Evolutionary conservation across 257 asterid species (phyloP), one percentile per base, ranked within the genome.

Genomic region (Handroanthus guayacan): DNA sequence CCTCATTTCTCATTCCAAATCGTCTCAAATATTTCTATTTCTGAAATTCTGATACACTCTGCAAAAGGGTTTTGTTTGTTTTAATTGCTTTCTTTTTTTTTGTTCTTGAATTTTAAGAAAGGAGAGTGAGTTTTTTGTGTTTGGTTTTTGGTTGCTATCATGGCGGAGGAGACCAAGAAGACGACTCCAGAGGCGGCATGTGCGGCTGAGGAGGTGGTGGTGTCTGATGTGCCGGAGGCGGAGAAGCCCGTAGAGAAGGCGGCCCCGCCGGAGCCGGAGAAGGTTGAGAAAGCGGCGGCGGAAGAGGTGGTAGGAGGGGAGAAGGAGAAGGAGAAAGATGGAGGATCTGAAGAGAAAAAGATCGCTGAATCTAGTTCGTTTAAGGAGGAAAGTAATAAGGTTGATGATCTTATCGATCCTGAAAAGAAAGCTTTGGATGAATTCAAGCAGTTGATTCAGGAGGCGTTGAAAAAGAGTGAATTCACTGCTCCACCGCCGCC

Each of bases 361-460:
- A 58, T 90, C 38, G 79, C 78, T 16, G 97, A 91, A 68, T 92
- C 98, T 0, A 85, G 82, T 37, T 92, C 96, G 0, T 92, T 92
- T 57, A 92, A 95, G 81, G 99, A 92, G 85, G 98, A 95, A 65
- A 95, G 93, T 77, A 95, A 92, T 87, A 90, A 89, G 71, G 96
- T 87, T 36, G 98, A 86, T 38, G 99, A 95, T 62, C 94, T 92
- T 4, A 88, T 94, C 9, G 95, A 92, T 67, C 99, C 97, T 2
- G 91, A 95, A 16, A 90, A 92, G 85, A 91, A 91, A 43, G 98
- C 97, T n/a, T 67, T 95, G 81, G 99, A 93, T 64, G 99, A 95
- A 51, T 83, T 94, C 84, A 94, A 94, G 43, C 52, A 56, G 63
- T 54, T 92, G 82, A 85, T 94, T 66, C 92, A 78, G 74, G 92